Evolutionary conservation across 352 stramenopile genomes (phyloP).

Genomic region (Phytophthora boehmeriae): DNA sequence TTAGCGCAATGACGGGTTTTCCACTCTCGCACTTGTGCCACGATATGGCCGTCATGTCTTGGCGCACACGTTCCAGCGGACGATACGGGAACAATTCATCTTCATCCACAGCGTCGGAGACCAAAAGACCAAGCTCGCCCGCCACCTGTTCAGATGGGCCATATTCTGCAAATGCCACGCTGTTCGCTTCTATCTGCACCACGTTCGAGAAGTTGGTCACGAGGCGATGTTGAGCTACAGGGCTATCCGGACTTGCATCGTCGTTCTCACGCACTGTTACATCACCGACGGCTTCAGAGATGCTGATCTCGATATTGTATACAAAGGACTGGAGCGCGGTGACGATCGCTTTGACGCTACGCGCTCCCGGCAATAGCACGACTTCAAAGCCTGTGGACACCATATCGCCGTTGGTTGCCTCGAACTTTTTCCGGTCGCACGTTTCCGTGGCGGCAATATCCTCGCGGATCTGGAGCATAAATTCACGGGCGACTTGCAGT

Average conservation of each 20-base stretch:
- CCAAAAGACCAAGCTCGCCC: constrained; percentile 23
- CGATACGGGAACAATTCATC: constrained; percentile 52
- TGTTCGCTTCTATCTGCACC: constrained; percentile 38
- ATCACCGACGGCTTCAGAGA: constrained; percentile 39
- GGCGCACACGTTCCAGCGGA: constrained; percentile 30
- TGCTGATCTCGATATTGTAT: constrained; percentile 46
- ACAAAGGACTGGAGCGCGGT: constrained; percentile 38
- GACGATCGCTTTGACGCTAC: constrained; percentile 28
- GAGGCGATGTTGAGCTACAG: constrained; percentile 35
- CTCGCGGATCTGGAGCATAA: constrained; percentile 21
- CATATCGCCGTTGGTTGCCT: constrained; percentile 30
- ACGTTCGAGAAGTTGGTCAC: constrained; percentile 29
- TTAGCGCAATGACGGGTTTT: constrained; percentile 24
- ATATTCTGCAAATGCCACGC: constrained; percentile 36
- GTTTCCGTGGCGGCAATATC: constrained; percentile 26
- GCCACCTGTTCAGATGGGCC: neutral
- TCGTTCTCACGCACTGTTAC: constrained; percentile 53
- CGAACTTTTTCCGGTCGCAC: constrained; percentile 37
- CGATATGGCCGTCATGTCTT: constrained; percentile 32
- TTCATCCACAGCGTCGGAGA: constrained; percentile 41
- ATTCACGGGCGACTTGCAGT: constrained; percentile 21
- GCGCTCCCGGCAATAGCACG: constrained; percentile 34
- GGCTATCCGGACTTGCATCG: constrained; percentile 20
- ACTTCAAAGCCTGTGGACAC: constrained; percentile 39
- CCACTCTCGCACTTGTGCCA: constrained; percentile 1